Evolutionary conservation across 768 basidiomycete species (phyloP).

Genomic region (Podaxis sp.): DNA sequence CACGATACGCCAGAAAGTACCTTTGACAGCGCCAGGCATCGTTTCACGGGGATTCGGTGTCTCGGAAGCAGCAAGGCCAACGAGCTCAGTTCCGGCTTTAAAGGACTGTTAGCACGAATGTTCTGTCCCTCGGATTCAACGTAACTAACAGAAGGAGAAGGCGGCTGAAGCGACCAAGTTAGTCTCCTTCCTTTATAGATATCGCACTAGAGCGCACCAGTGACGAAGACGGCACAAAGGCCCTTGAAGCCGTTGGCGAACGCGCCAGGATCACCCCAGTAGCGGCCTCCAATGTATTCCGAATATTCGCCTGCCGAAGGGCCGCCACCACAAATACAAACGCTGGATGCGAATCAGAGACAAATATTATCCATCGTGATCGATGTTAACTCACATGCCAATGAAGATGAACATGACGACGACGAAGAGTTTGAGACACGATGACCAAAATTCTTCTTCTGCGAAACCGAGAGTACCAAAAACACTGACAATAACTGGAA

Average conservation of each 20-base stretch:
- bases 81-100: conserved; percentile 45
- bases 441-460: conserved; percentile 53
- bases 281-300: conserved; percentile 37
- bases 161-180: conserved; percentile 22
- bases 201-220: conserved; percentile 20
- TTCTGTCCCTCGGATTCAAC: not conserved
- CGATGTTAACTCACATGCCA: conserved; percentile 33
- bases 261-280: conserved; percentile 39
- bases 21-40: conserved; percentile 46
- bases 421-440: conserved; percentile 45
- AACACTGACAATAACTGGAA: conserved; percentile 35
- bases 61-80: conserved; percentile 46
- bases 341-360: conserved; percentile 22
- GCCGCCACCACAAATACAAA: conserved; percentile 44
- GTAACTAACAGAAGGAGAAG: conserved; percentile 37
- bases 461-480: conserved; percentile 49
- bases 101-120: not conserved
- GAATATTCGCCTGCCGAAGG: conserved; percentile 34
- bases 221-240: conserved; percentile 46
- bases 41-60: conserved; percentile 45
- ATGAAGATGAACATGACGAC: conserved; percentile 48
- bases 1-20: conserved; percentile 49
- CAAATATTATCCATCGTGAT: not conserved
- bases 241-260: conserved; percentile 48
- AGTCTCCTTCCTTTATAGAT: not conserved